Conservation (phyloP, 2,329 filamentous ascomycete genomes). For the Magnaporthales sp. region DNA sequence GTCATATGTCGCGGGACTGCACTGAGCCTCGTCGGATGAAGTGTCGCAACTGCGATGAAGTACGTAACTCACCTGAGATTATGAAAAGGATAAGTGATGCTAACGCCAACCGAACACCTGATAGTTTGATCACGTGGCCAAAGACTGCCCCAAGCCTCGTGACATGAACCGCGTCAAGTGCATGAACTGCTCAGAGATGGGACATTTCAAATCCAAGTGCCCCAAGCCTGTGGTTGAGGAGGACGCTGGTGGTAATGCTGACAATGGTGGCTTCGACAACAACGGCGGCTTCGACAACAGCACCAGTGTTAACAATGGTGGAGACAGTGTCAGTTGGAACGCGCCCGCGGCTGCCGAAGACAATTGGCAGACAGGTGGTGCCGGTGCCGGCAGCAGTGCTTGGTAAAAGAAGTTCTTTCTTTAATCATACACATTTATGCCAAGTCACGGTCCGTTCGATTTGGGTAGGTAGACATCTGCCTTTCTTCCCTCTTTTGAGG, state of each 20-base stretch:
- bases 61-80: not conserved
- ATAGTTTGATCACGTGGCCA: conserved; percentile 33
- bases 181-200: conserved; percentile 43
- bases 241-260: conserved; percentile 11
- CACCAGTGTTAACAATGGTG: conserved; percentile 3
- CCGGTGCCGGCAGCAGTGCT: not conserved
- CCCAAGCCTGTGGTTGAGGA: conserved; percentile 21
- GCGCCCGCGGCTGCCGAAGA: not conserved
- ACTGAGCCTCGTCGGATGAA: conserved; percentile 36
- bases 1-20: conserved; percentile 54
- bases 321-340: conserved; percentile 3
- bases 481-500: not conserved
- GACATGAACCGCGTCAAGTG: conserved; percentile 50
- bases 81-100: not conserved
- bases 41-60: conserved; percentile 51
- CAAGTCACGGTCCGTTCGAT: not conserved
- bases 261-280: conserved; percentile 8
- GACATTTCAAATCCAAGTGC: conserved; percentile 33
- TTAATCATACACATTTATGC: not conserved
- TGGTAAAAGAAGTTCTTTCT: not conserved
- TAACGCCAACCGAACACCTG: conserved; percentile 18
- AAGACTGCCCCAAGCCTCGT: conserved; percentile 45
- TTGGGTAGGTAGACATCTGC: not conserved
- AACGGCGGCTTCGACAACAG: conserved; percentile 7
- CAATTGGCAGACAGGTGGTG: not conserved